Conservation (phyloP, 2,329 filamentous ascomycete genomes). For the Basipetospora chlamydospora region DNA sequence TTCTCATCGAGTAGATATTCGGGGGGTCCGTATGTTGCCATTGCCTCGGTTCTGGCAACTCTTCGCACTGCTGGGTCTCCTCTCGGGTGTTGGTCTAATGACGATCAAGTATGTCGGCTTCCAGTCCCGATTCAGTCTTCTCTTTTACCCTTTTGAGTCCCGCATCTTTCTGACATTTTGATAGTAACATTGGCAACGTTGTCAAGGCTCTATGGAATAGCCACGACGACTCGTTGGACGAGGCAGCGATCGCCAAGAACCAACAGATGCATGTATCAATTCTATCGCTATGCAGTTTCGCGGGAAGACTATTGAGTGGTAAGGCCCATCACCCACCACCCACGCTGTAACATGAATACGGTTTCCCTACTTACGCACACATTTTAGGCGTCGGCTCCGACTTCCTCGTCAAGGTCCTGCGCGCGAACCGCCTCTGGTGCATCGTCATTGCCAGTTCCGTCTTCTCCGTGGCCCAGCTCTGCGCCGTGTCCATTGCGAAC, state of each 20-base stretch:
- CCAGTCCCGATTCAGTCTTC: too few relatives aligned
- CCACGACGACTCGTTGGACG: conserved; percentile 58
- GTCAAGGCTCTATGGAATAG: conserved; percentile 78
- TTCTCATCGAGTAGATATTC: conserved; percentile 78
- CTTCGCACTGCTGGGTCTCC: conserved; percentile 74
- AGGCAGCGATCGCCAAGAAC: conserved; percentile 61
- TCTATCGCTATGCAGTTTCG: conserved; percentile 76
- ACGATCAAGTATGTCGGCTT: conserved; percentile 98
- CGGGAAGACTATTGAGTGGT: conserved; percentile 67
- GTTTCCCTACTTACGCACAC: conserved; percentile 11
- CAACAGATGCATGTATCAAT: conserved; percentile 92
- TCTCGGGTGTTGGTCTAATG: conserved; percentile 91
- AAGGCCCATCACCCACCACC: conserved; percentile 15
- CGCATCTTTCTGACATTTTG: conserved; percentile 3
- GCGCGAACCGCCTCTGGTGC: conserved; percentile 82
- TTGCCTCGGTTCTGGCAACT: conserved; percentile 80
- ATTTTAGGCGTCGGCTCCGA: conserved; percentile 70
- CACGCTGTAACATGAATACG: too few relatives aligned
- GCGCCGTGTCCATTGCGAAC: conserved; percentile 59
- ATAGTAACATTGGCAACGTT: conserved; percentile 86
- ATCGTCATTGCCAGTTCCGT: conserved; percentile 62
- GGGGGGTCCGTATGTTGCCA: conserved; percentile 60
- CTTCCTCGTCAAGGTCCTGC: conserved; percentile 66
- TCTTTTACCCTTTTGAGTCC: too few relatives aligned
- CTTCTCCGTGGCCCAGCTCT: conserved; percentile 68